A percentile compares a stretch with the other conserved stretches of the same genome.
phyloP scores from a whole-genome alignment of 2,329 filamentous ascomycete genomes.

The Sclerotinia borealis region DNA sequence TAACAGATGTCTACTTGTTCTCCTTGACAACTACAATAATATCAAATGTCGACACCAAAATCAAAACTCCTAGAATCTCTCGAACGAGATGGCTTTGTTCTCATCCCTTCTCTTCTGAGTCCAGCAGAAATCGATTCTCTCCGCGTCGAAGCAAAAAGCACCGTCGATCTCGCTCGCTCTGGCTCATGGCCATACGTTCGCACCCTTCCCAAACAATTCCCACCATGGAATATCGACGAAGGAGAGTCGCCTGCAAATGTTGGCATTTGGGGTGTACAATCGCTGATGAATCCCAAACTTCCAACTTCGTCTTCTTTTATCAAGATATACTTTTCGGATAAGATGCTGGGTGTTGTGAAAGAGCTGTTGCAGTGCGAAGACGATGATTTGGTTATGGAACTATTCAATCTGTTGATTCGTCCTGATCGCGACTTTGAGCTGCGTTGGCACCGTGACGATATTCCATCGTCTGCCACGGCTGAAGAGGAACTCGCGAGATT shows the following conservation, averaged over 20 bases:
- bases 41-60: conserved; percentile 20
- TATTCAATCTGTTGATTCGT: conserved; percentile 79
- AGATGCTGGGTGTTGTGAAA: conserved; percentile 56
- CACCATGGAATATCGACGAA: conserved; percentile 61
- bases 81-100: conserved; percentile 67
- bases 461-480: conserved; percentile 56
- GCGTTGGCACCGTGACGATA: conserved; percentile 82
- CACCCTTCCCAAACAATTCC: conserved; percentile 85
- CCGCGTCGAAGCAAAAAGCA: conserved; percentile 50
- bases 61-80: conserved; percentile 38
- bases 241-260: conserved; percentile 32
- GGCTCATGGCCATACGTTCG: conserved; percentile 77
- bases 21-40: neutral
- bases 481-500: conserved; percentile 63
- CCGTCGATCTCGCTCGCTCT: conserved; percentile 56
- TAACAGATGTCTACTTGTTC: neutral
- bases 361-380: conserved; percentile 53
- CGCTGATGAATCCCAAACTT: conserved; percentile 70
- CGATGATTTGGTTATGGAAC: conserved; percentile 72
- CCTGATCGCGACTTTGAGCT: conserved; percentile 67
- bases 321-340: conserved; percentile 63
- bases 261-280: conserved; percentile 88
- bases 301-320: conserved; percentile 57
- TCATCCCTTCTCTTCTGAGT: conserved; percentile 60
- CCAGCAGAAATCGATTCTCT: conserved; percentile 50